Evolutionary conservation across 2,329 filamentous ascomycete species (phyloP).

Genomic region (Arachnopeziza araneosa): DNA sequence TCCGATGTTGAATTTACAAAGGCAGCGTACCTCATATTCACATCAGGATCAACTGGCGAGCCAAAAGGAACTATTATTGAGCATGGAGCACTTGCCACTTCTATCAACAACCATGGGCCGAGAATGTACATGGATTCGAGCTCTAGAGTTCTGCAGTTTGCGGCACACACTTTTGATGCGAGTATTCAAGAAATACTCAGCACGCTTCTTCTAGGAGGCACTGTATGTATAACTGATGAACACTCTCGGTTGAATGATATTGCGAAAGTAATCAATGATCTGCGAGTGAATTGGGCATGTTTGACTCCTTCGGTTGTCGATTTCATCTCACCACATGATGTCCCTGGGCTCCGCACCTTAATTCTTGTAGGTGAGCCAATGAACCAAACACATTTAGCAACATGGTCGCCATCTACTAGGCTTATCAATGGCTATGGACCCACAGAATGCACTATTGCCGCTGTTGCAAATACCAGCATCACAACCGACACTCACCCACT

Average conservation of each 20-base stretch:
- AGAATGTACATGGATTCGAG: constrained; percentile 21
- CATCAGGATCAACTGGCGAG: constrained; percentile 34
- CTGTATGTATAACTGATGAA: constrained; percentile 36
- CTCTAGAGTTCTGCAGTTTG: constrained; percentile 13
- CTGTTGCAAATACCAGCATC: constrained; percentile 2
- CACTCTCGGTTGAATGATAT: constrained; percentile 34
- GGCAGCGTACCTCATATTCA: constrained; percentile 21
- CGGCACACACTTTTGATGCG: constrained; percentile 8
- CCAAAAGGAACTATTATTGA: constrained; percentile 34
- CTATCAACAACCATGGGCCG: constrained; percentile 29
- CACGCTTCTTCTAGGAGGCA: constrained; percentile 32
- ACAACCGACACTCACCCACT: not conserved
- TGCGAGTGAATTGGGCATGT: constrained; percentile 17
- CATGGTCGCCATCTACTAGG: constrained; percentile 32
- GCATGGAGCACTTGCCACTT: constrained; percentile 3
- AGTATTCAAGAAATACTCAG: constrained; percentile 32
- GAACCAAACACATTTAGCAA: constrained; percentile 32
- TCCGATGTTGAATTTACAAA: not conserved
- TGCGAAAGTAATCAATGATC: constrained; percentile 20
- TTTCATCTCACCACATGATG: constrained; percentile 12
- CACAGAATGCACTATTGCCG: constrained; percentile 9
- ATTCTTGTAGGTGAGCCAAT: constrained; percentile 27
- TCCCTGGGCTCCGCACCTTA: constrained; percentile 19
- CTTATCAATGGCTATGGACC: constrained; percentile 38
- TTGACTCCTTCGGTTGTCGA: constrained; percentile 26